Percentiles rank a stretch among this genome's conserved stretches.
Evolutionary conservation across 2,329 filamentous ascomycete species (phyloP).

Genomic region (Plectosphaerella cucumerina): DNA sequence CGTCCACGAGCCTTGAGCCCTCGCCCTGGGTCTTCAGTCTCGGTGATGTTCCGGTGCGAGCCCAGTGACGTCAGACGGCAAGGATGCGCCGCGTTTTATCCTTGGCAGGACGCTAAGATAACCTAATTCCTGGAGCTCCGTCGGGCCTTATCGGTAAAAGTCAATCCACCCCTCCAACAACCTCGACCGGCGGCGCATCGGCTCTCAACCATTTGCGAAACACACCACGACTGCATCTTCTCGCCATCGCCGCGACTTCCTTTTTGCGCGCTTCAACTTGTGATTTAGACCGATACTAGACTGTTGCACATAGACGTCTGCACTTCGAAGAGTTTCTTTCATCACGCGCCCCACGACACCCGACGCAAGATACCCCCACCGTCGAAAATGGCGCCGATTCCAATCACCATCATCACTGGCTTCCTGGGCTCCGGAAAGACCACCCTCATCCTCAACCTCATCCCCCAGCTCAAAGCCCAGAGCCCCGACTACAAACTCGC

Average conservation of each 20-base stretch:
- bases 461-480: slow-evolving; percentile 78
- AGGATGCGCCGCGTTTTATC: not conserved
- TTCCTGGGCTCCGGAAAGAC: slow-evolving; percentile 97
- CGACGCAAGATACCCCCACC: not conserved
- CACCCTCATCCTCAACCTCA: slow-evolving; percentile 87
- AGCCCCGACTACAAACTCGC: slow-evolving; percentile 79
- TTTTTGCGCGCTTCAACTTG: not conserved
- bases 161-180: slow-evolving; percentile 6
- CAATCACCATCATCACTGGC: slow-evolving; percentile 92
- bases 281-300: slow-evolving; percentile 8
- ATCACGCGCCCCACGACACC: too few species aligned
- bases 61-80: not conserved
- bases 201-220: slow-evolving; percentile 3
- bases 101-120: slow-evolving; percentile 13
- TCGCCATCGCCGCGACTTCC: too few species aligned
- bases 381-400: slow-evolving; percentile 61
- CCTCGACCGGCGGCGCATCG: slow-evolving; percentile 5
- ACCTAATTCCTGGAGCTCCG: slow-evolving; percentile 7
- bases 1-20: too few species aligned
- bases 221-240: too few species aligned
- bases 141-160: slow-evolving; percentile 8
- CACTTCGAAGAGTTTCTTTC: too few species aligned
- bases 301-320: not conserved
- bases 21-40: too few species aligned
- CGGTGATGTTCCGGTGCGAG: not conserved